A percentile compares a stretch with the other conserved stretches of the same genome.
Evolutionary conservation across 805 yeast species (phyloP).

Genomic region (Saturnispora kantuleensis): DNA sequence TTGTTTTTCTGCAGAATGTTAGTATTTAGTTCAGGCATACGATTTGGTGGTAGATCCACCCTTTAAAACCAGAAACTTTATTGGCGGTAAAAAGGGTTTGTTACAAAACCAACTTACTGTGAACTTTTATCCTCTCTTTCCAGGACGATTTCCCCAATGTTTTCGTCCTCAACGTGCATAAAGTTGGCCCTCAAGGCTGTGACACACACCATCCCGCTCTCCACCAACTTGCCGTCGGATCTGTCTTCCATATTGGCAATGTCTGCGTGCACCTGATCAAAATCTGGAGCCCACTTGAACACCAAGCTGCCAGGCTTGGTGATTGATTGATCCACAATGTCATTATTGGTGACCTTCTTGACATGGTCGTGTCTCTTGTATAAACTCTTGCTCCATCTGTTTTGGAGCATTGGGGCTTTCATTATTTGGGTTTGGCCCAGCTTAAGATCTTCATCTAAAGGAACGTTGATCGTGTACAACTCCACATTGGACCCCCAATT

Average conservation of each 20-base stretch:
- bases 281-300: conserved; percentile 81
- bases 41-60: not conserved
- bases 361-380: conserved; percentile 13
- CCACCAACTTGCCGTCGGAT: conserved; percentile 63
- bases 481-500: conserved; percentile 56
- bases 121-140: not conserved
- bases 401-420: conserved; percentile 73
- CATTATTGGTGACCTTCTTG: conserved; percentile 16
- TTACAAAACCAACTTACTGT: not conserved
- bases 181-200: conserved; percentile 70
- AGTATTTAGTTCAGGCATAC: not conserved
- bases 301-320: conserved; percentile 29
- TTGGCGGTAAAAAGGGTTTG: no score
- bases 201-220: conserved; percentile 52
- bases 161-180: conserved; percentile 38
- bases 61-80: no score
- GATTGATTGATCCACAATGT: conserved; percentile 40
- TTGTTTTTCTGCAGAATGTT: not conserved
- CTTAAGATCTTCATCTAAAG: conserved; percentile 48
- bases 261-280: conserved; percentile 51
- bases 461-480: conserved; percentile 76
- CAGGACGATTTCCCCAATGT: conserved; percentile 47
- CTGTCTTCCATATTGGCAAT: conserved; percentile 34
- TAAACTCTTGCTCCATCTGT: conserved; percentile 52
- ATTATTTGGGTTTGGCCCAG: conserved; percentile 49